Percentiles rank a stretch among this genome's conserved stretches.
These are phyloP conservation scores for Mucor sp. DNA, from an alignment of 371 early-diverging fungal genomes.

Conservation along the genomic window DNA sequence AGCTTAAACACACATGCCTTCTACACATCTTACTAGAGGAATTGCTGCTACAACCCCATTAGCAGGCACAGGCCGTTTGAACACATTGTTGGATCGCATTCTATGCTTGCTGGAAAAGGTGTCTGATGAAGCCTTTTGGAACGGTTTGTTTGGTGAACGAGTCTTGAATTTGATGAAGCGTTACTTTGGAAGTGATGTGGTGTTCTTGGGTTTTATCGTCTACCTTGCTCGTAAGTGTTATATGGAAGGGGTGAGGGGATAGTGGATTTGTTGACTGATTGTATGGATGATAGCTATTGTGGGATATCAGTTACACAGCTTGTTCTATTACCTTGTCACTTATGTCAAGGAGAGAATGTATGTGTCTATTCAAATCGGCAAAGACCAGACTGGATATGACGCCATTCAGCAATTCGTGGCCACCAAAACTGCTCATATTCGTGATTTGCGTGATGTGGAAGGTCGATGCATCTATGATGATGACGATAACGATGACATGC, in stretches of 20 bases:
- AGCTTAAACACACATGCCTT: not conserved
- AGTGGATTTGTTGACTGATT: not conserved
- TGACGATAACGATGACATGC: conserved; percentile 10
- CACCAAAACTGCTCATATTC: conserved; percentile 6
- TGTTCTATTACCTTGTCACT: not conserved
- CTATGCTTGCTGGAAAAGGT: conserved; percentile 20
- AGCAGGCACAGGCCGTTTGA: not conserved
- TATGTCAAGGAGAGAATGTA: conserved; percentile 18
- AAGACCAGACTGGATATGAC: conserved; percentile 21
- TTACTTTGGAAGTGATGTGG: conserved; percentile 35
- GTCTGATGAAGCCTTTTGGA: conserved; percentile 35
- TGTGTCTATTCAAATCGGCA: conserved; percentile 20
- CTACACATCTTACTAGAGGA: conserved; percentile 2
- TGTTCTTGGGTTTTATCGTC: conserved; percentile 31
- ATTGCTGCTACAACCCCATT: not conserved
- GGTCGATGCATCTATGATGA: conserved; percentile 17
- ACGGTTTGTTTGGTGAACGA: conserved; percentile 24
- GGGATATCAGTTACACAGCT: conserved; percentile 4
- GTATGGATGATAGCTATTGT: conserved; percentile 18
- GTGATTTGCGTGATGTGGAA: conserved; percentile 11
- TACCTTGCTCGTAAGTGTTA: conserved; percentile 11
- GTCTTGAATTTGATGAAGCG: conserved; percentile 22
- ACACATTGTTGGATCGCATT: conserved; percentile 1
- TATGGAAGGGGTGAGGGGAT: not conserved
- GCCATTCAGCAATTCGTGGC: conserved; percentile 24